These are phyloP conservation scores for Boletellus ananiceps DNA, from an alignment of 768 basidiomycete species.

Conservation along the genomic window DNA sequence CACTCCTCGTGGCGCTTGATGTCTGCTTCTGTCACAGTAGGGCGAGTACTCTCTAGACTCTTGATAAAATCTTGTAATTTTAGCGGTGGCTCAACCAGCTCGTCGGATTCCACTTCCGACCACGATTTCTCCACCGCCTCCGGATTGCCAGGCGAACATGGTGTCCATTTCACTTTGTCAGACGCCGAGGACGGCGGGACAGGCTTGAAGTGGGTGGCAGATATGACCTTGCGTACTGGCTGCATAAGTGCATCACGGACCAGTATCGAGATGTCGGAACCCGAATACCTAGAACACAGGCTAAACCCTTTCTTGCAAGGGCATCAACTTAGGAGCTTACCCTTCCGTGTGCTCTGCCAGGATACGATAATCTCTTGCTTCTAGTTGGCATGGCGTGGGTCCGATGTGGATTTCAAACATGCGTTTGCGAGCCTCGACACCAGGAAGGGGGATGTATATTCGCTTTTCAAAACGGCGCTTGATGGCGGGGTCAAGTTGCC, in stretches of 20 bases:
- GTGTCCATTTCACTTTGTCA: constrained; percentile 68
- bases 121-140: constrained; percentile 84
- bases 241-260: constrained; percentile 99
- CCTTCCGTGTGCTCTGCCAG: constrained; percentile 89
- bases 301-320: neutral
- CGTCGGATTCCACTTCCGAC: constrained; percentile 83
- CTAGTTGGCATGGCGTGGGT: constrained; percentile 81
- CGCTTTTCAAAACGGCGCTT: constrained; percentile 98
- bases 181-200: constrained; percentile 28
- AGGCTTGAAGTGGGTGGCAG: constrained; percentile 90
- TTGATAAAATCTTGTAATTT: constrained; percentile 76
- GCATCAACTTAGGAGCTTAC: constrained; percentile 25
- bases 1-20: constrained; percentile 80
- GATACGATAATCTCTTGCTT: constrained; percentile 68
- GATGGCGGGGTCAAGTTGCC: constrained; percentile 96
- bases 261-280: constrained; percentile 90
- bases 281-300: constrained; percentile 61
- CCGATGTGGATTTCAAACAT: constrained; percentile 99
- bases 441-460: constrained; percentile 96
- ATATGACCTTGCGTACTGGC: constrained; percentile 92
- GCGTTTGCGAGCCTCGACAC: constrained; percentile 81
- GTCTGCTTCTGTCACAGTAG: constrained; percentile 86
- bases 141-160: constrained; percentile 92
- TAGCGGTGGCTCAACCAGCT: constrained; percentile 85
- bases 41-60: constrained; percentile 70